Percentiles rank a stretch among this genome's conserved stretches.
Evolutionary conservation across 495 filamentous ascomycete species (phyloP).

Genomic region (Copromyces sp.): DNA sequence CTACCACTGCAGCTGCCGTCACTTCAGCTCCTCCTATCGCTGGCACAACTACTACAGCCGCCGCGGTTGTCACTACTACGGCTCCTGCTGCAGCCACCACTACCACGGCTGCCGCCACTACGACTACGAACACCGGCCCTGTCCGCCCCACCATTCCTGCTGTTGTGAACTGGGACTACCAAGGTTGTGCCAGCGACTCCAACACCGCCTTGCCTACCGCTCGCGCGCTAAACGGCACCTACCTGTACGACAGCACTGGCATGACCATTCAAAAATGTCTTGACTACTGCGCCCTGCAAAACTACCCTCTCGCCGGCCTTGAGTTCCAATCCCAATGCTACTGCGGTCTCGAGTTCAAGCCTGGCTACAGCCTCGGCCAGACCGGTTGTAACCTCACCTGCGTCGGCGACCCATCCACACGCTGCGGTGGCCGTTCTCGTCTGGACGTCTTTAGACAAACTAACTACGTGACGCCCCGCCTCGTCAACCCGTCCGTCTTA

Average conservation of each 20-base stretch:
- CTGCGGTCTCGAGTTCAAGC: constrained; percentile 23
- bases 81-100: background rate
- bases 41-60: constrained; percentile 14
- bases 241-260: constrained; percentile 1
- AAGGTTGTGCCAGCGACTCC: constrained; percentile 41
- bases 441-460: constrained; percentile 16
- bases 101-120: background rate
- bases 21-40: constrained; percentile 5
- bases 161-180: constrained; percentile 25
- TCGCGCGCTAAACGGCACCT: constrained; percentile 8
- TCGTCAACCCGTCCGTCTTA: background rate
- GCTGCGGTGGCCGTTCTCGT: constrained; percentile 16
- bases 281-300: constrained; percentile 23
- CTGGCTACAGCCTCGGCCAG: constrained; percentile 12
- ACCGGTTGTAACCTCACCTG: constrained; percentile 24
- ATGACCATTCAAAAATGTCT: constrained; percentile 38
- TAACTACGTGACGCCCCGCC: constrained; percentile 3
- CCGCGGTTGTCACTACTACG: background rate
- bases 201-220: constrained; percentile 7
- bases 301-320: constrained; percentile 28
- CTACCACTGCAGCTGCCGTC: constrained; percentile 6
- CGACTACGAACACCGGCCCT: constrained; percentile 9
- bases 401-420: constrained; percentile 16
- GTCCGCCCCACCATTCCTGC: constrained; percentile 17
- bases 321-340: constrained; percentile 34